Base-by-base conservation (phyloP, 495 filamentous ascomycete species). In the Elaphomyces granulatus region DNA sequence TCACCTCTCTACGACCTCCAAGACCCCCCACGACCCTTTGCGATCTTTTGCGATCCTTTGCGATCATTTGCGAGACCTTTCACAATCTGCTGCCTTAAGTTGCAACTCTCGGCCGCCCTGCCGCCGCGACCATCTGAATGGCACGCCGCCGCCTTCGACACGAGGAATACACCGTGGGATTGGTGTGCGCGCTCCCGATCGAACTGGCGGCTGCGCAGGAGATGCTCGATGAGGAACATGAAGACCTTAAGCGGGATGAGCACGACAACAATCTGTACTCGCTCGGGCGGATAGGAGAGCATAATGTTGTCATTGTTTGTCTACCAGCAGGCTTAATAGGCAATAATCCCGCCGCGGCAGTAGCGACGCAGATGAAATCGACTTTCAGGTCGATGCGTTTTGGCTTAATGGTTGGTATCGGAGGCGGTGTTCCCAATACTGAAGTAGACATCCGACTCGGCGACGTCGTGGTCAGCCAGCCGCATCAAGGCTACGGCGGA, bases 91-190 rank as follows among this genome's bases (percentile, higher is more conserved):
- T n/a, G n/a, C n/a, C n/a, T n/a, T n/a, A n/a, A n/a, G n/a, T n/a
- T n/a, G n/a, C n/a, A n/a, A n/a, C n/a, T n/a, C n/a, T n/a, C n/a
- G n/a, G n/a, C n/a, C n/a, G n/a, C n/a, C n/a, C n/a, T n/a, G n/a
- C n/a, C n/a, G n/a, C n/a, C n/a, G n/a, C n/a, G n/a, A n/a, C n/a
- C n/a, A n/a, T n/a, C n/a, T n/a, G n/a, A n/a, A n/a, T n/a, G n/a
- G n/a, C n/a, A n/a, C n/a, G n/a, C n/a, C n/a, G n/a, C n/a, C n/a
- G n/a, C n/a, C n/a, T n/a, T n/a, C n/a, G n/a, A 35, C 33, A 20
- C 38, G 30, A 44, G 15, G 48, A 55, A 23, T 73, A 70, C 45
- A 64, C 51, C 0, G 52, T 73, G 0, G 70, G 58, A 34, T 67
- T 61, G 61, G 56, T 73, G 23, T 67, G 58, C 41, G 59, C 64